Evolutionary conservation across 257 asterid genomes (phyloP), one percentile per base, ranked within the genome.

Genomic region (Cynanchum wilfordii): DNA sequence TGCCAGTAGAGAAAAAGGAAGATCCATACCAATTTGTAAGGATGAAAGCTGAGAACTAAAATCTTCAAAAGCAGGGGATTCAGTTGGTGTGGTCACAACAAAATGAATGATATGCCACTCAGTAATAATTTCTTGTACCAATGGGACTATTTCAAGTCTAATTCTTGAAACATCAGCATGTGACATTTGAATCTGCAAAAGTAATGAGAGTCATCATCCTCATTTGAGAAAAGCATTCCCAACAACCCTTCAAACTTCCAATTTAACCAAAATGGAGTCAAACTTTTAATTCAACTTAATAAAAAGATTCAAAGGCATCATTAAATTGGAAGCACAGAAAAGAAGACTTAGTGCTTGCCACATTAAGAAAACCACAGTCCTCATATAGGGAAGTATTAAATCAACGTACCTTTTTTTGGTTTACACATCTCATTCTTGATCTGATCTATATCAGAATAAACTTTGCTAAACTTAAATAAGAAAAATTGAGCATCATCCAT

Each of bases 81-180:
- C 96, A 49, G 93, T 88, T 71, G 99, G 90, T 30, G 96, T 86
- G 71, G 89, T 87, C 67, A 90, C 96, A 73, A 94, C 77, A 86
- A 83, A 94, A 77, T 83, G 83, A 79, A 94, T 80, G 73, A 94
- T 88, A 83, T 91, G 97, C 99, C 99, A 94, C 81, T 94, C 95
- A 10, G 90, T 83, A 66, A 87, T 70, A 77, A 80, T 83, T 82
- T 94, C 99, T 87, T 89, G 93, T 79, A 91, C 83, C 96, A 88
- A 82, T 44, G 99, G 99, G 68, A 91, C 74, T 54, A 94, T 84
- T 75, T 91, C 97, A 76, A 83, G 82, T 81, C 87, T 90, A 71
- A 94, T 75, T 80, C 87, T 86, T 24, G 91, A 91, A 77, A 91
- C 90, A 70, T 91, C 96, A 73, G 68, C 85, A 71, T 80, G 84